Base-by-base conservation (phyloP, 768 basidiomycete genomes). In the Boletus sp. region DNA sequence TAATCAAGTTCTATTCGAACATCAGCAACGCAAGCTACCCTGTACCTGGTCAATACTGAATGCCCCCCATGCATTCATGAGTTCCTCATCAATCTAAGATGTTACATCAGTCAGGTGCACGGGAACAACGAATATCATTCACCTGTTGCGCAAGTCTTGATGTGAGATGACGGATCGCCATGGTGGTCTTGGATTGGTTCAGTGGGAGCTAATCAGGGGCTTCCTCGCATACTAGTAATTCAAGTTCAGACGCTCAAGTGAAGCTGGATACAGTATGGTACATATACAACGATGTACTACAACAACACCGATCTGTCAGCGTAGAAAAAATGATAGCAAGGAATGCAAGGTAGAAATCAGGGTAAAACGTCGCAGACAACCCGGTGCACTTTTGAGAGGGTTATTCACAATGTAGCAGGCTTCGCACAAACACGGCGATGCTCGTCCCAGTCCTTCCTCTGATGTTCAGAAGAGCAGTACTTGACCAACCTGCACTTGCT, bases 1-100 rank as follows among this genome's bases (percentile, higher is more conserved):
- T 37, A 33, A 54, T 54, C 36, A 60, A 44, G 5, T 17, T 52
- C 30, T 36, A 29, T 45, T 32, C 24, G 6, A 30, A 30, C 32
- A 33, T 10, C 30, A 35, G 41, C 29, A 18, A 49, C 50, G 18
- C 17, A 33, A 54, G 17, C 29, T 29, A 40, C 53, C 15, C 52
- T 67, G 54, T 56, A 87, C 93, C 81, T 96, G 96, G 66, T 98
- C 95, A 42, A 98, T 75, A 69, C 92, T 95, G 78, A 96, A 98
- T 5, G 94, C 94, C 1, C 94, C 94, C n/a, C 79, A 76, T 3
- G 81, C 58, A 60, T 80, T 85, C 96, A 98, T 98, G 47, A 98
- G 84, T 67, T 97, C 92, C 66, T 92, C 89, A 66, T 98, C 96
- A 51, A 98, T 95, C 91, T 94, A 63, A n/a, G 11, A 40, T 18